Base-by-base conservation (phyloP, 768 basidiomycete genomes). In the Multifurca ochricompacta region DNA sequence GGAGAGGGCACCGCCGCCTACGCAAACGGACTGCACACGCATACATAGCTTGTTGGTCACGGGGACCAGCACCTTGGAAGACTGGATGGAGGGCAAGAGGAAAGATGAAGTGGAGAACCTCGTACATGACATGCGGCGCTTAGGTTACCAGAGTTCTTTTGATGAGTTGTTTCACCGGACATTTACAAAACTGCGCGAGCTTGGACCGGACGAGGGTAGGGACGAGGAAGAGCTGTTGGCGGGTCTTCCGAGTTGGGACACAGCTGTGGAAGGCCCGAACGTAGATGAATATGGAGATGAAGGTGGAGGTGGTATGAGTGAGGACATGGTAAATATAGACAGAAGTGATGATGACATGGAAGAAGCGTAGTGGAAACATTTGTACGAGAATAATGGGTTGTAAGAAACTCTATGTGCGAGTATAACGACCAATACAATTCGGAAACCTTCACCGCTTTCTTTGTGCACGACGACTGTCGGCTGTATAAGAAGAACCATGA, bases 11-110 rank as follows among this genome's bases (percentile, higher is more conserved):
- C 56, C 79, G 4, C 76, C 78, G 2, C 66, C 81, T 42, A 86
- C 71, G 53, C 82, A 84, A 62, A 91, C 88, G 4, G 88, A 90
- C 59, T 69, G 79, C 30, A 82, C 84, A 11, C 73, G 87, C n/a
- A 65, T 90, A 23, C 71, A 78, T 36, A 88, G 87, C 60, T 62
- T 90, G 44, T 71, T 90, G 28, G 69, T 86, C 3, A 71, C 74
- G 0, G 84, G 82, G 0, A 75, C 78, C 25, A 74, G 77, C 10
- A 71, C 66, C 8, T 63, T 91, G 40, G 87, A 89, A 60, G 85
- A 85, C 58, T 91, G 87, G 87, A 57, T 88, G 39, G 62, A 69
- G 4, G 63, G 62, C 27, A 63, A 67, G 48, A 67, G 64, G 5
- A 63, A 62, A 27, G 61, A 48, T 11, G 52, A 35, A 7, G 62